A percentile compares a stretch with the other conserved stretches of the same genome.
Conservation (phyloP, 23 red algal genomes). For the Gracilaria domingensis region DNA sequence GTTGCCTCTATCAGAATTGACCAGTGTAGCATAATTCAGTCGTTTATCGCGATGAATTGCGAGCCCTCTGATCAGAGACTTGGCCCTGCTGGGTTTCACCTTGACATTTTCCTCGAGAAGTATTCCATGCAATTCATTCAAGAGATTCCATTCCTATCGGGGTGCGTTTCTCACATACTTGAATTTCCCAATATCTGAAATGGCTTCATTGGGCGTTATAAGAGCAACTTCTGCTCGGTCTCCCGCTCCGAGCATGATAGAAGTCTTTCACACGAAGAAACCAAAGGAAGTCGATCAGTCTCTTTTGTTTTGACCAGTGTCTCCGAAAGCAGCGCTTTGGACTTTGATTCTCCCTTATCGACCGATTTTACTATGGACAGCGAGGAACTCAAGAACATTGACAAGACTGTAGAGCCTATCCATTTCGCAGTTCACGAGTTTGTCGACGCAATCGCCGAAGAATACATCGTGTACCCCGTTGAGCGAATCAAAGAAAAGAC, state of each 20-base stretch:
- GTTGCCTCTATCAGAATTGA: not conserved
- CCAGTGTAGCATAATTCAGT: not conserved
- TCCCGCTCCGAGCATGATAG: not conserved
- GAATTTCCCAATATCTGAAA: not conserved
- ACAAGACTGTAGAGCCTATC: slow-evolving; percentile 15
- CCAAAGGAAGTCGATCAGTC: not conserved
- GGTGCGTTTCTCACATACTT: not conserved
- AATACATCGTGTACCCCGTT: slow-evolving; percentile 5
- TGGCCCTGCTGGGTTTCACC: not conserved
- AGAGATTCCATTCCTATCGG: not conserved
- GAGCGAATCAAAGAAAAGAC: slow-evolving; percentile 1
- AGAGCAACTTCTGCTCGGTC: not conserved
- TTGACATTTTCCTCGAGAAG: not conserved
- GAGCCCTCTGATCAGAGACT: too few species aligned
- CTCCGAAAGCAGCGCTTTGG: not conserved
- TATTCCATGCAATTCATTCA: slow-evolving; percentile 10
- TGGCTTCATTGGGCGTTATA: not conserved
- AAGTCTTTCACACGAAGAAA: not conserved
- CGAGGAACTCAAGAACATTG: slow-evolving; percentile 16
- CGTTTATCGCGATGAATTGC: not conserved
- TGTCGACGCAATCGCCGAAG: slow-evolving; percentile 8
- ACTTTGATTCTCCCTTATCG: not conserved
- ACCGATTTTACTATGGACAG: not conserved
- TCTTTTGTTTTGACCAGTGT: not conserved
- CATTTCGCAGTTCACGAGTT: not conserved